phyloP scores from a whole-genome alignment of 805 yeast genomes.

The Blastobotrys terrestris region DNA sequence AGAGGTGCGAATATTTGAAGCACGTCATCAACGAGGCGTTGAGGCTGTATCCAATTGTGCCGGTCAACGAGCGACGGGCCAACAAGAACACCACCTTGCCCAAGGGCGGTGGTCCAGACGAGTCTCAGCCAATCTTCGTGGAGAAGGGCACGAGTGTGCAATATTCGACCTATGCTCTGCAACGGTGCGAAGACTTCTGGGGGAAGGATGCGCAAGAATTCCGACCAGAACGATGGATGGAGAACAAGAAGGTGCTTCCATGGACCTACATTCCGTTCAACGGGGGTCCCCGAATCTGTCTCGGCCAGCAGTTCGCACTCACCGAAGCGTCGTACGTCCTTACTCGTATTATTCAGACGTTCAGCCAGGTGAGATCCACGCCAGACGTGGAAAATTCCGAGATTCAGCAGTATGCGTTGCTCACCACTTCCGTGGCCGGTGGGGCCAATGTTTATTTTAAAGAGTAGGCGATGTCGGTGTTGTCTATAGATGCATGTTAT shows the following conservation, averaged over 20 bases:
- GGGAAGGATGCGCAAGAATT: slow-evolving; percentile 40
- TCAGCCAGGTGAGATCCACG: slow-evolving; percentile 18
- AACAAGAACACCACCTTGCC: slow-evolving; percentile 44
- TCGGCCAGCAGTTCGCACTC: slow-evolving; percentile 52
- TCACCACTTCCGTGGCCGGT: not conserved
- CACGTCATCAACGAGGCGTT: slow-evolving; percentile 43
- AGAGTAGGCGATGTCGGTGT: too few species aligned
- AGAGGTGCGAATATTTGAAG: slow-evolving; percentile 42
- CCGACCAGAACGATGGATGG: slow-evolving; percentile 43
- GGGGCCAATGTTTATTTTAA: not conserved
- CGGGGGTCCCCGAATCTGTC: slow-evolving; percentile 51
- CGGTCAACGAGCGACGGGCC: slow-evolving; percentile 43
- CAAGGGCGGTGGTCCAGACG: slow-evolving; percentile 44
- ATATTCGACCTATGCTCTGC: slow-evolving; percentile 36
- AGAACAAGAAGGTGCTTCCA: slow-evolving; percentile 26
- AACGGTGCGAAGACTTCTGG: slow-evolving; percentile 35
- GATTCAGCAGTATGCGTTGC: not conserved
- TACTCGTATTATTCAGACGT: slow-evolving; percentile 34
- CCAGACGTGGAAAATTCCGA: not conserved
- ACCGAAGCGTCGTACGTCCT: slow-evolving; percentile 45
- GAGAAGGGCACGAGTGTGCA: slow-evolving; percentile 39
- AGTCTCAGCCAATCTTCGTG: slow-evolving; percentile 34
- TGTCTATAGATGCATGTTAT: too few species aligned
- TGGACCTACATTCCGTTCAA: slow-evolving; percentile 50
- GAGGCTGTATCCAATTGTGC: slow-evolving; percentile 48